Conservation (phyloP, 1,284 basidiomycete species). For the Irpex rosettiformis region DNA sequence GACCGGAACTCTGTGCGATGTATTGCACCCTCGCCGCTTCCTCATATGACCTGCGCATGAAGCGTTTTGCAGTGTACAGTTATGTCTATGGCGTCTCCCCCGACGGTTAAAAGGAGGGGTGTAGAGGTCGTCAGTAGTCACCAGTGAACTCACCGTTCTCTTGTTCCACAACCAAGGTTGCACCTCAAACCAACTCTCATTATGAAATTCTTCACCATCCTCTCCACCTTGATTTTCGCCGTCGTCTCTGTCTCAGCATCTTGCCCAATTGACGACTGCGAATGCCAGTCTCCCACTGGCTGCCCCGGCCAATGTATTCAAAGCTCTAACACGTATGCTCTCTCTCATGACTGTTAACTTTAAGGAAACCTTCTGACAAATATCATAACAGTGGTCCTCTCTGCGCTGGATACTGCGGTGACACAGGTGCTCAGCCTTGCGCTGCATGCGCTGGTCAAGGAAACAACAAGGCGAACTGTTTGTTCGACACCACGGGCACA, state of each 20-base stretch:
- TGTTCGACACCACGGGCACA: slow-evolving; percentile 7
- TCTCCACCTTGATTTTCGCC: not conserved
- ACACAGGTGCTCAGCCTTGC: slow-evolving; percentile 7
- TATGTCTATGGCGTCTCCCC: too few relatives aligned
- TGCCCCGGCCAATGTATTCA: slow-evolving; percentile 9
- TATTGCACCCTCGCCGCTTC: not conserved
- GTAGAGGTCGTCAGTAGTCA: not conserved
- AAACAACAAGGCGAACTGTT: slow-evolving; percentile 8
- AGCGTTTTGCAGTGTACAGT: too few relatives aligned
- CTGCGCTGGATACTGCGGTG: slow-evolving; percentile 12
- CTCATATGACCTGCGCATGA: not conserved
- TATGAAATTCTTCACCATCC: slow-evolving; percentile 4
- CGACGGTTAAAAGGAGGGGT: too few relatives aligned
- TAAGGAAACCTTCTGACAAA: not conserved
- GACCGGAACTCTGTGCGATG: not conserved
- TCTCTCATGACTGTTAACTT: too few relatives aligned
- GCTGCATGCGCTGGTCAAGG: slow-evolving; percentile 8
- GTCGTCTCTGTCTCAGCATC: not conserved
- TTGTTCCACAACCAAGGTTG: not conserved
- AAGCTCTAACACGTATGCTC: slow-evolving; percentile 7
- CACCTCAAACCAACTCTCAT: not conserved
- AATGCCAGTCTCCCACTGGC: slow-evolving; percentile 5
- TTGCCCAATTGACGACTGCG: slow-evolving; percentile 1
- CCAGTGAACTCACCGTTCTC: not conserved
- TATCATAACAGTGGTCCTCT: slow-evolving; percentile 4